Base-by-base conservation (phyloP, 2,329 filamentous ascomycete species). In the Cordyceps fumosorosea region DNA sequence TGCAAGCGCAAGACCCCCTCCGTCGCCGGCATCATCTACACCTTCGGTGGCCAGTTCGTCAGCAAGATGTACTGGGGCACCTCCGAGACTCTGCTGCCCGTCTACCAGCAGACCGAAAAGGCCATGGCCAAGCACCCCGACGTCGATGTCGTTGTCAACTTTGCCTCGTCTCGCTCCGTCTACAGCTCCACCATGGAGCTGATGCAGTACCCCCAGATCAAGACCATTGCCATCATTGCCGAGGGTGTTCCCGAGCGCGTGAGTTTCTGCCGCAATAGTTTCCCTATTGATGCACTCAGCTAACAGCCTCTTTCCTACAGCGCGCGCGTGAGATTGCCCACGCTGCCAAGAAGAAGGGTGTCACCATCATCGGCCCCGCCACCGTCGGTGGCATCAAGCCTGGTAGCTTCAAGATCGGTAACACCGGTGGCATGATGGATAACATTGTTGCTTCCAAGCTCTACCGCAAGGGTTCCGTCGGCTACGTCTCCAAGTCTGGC, bases 1-100 rank as follows among this genome's bases (percentile, higher is more conserved):
- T 99, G 95, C 92, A 98, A 98, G 88, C 91, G 95, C 73, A 85
- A 88, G 76, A 96, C 90, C 64, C 95, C 95, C 67, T 99, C 95
- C 63, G 95, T 99, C 64, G 95, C 95, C 69, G 95, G 93, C 76
- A 98, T 99, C 81, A 98, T 99, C 85, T 99, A 99, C 85, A 97
- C 95, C 71, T 99, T 99, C 75, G 95, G 95, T 77, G 95, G 95
- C 70, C 95, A 99, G 81, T 99, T 99, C 87, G 95, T 99, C 76
- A 97, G 92, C 88, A 99, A 99, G 89, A 98, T 99, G 95, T 99
- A 99, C 90, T 99, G 95, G 95, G 95, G 95, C 74, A 99, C 95
- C 75, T 97, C 92, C 82, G 95, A 99, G 85, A 99, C 95, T 66
- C 88, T 99, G 68, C 87, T 99, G 71, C 95, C 95, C 66, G 95